Percentiles rank a stretch among this genome's conserved stretches.
These are phyloP conservation scores for Pilatotrama ljubarskyi DNA, from an alignment of 768 basidiomycete genomes.

Conservation along the genomic window DNA sequence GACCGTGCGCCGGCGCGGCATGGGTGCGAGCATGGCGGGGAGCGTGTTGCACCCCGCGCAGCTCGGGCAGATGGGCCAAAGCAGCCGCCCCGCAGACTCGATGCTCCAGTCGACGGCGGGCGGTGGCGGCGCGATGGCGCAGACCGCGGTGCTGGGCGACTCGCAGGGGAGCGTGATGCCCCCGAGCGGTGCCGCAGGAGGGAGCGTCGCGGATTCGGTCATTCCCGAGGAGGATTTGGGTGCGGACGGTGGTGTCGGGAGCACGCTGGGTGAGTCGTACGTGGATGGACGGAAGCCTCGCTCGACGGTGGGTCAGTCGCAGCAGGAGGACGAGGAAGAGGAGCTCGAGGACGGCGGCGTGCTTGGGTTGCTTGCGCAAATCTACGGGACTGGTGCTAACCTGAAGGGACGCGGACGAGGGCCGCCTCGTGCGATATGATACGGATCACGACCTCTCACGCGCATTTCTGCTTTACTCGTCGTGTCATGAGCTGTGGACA, in stretches of 20 bases:
- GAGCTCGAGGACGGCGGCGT: slow-evolving; percentile 78
- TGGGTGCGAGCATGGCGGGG: slow-evolving; percentile 21
- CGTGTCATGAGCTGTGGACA: background rate
- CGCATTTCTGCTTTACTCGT: background rate
- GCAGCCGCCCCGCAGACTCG: slow-evolving; percentile 28
- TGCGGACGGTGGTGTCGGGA: slow-evolving; percentile 56
- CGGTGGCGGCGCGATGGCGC: slow-evolving; percentile 51
- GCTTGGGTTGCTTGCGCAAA: slow-evolving; percentile 82
- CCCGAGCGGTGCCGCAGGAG: background rate
- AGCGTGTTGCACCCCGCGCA: slow-evolving; percentile 43
- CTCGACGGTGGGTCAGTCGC: slow-evolving; percentile 19
- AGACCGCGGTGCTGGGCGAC: slow-evolving; percentile 74
- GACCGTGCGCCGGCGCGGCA: slow-evolving; percentile 36
- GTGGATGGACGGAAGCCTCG: slow-evolving; percentile 61
- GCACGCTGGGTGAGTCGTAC: slow-evolving; percentile 71
- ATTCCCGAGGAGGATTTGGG: slow-evolving; percentile 50
- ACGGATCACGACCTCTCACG: background rate
- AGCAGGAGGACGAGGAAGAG: slow-evolving; percentile 57
- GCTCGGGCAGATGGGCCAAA: slow-evolving; percentile 5
- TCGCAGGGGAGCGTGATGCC: slow-evolving; percentile 56
- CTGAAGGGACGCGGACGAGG: slow-evolving; percentile 32
- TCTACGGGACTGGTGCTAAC: slow-evolving; percentile 55
- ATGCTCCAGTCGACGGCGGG: slow-evolving; percentile 47
- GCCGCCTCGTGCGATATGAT: slow-evolving; percentile 29
- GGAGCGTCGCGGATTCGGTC: slow-evolving; percentile 17